These are phyloP conservation scores for Diddensiella santjacobensis DNA, from an alignment of 805 yeast species.

Conservation along the genomic window DNA sequence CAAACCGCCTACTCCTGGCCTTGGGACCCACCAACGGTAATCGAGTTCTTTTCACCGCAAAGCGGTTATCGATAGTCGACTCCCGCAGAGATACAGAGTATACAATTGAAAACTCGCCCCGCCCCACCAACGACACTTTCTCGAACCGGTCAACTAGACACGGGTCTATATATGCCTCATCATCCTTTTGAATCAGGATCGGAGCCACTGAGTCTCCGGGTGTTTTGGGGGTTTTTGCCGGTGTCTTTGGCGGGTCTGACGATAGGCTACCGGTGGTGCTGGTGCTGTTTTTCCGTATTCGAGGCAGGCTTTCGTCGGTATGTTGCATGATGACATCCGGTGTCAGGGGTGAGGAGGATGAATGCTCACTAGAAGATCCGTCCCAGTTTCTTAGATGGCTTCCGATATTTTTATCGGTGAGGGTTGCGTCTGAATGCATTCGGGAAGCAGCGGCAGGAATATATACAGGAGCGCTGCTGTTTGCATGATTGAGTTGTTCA, in stretches of 20 bases:
- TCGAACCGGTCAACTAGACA: slow-evolving; percentile 49
- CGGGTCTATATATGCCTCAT: slow-evolving; percentile 18
- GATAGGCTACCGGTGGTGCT: not conserved
- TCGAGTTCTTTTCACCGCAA: slow-evolving; percentile 86
- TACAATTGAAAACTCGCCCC: slow-evolving; percentile 88
- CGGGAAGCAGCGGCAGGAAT: slow-evolving; percentile 12
- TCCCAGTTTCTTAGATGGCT: not conserved
- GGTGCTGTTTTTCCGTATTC: not conserved
- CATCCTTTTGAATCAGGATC: slow-evolving; percentile 6
- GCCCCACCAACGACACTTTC: slow-evolving; percentile 67
- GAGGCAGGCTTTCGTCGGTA: slow-evolving; percentile 5
- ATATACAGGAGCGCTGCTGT: slow-evolving; percentile 4
- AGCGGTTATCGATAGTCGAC: slow-evolving; percentile 38
- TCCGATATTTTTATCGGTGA: not conserved
- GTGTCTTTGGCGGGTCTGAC: slow-evolving; percentile 19
- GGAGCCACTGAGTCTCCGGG: slow-evolving; percentile 20
- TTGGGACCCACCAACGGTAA: slow-evolving; percentile 56
- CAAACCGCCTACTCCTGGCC: slow-evolving; percentile 57
- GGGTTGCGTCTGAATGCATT: not conserved
- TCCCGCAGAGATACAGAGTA: slow-evolving; percentile 71
- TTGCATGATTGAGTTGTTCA: slow-evolving; percentile 7
- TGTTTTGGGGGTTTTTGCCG: slow-evolving; percentile 33
- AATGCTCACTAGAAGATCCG: slow-evolving; percentile 18
- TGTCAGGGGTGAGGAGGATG: slow-evolving; percentile 23
- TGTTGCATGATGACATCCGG: slow-evolving; percentile 22